A percentile compares a stretch with the other conserved stretches of the same genome.
Evolutionary conservation across 2,329 filamentous ascomycete genomes (phyloP).

Genomic region (Trichophyton schoenleinii): DNA sequence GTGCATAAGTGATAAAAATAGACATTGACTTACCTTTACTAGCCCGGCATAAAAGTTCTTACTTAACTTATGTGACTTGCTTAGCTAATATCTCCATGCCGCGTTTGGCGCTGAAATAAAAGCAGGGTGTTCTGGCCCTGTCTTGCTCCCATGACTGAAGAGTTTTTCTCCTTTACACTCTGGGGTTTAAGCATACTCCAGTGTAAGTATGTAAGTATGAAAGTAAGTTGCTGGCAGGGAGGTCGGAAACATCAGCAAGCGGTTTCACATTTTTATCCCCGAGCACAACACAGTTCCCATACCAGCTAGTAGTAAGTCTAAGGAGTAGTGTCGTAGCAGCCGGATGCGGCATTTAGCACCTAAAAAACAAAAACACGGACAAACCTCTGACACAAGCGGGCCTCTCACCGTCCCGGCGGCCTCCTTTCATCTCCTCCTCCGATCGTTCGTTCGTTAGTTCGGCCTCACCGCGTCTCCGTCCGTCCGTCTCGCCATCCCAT

Average conservation of each 20-base stretch:
- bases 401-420: neutral
- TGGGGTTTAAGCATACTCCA: too few relatives aligned
- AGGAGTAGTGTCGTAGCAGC: neutral
- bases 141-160: too few relatives aligned
- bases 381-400: neutral
- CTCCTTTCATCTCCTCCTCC: neutral
- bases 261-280: too few relatives aligned
- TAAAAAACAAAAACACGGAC: neutral
- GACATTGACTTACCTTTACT: neutral
- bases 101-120: neutral
- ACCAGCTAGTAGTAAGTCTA: too few relatives aligned
- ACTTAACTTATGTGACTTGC: neutral
- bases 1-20: neutral
- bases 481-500: neutral
- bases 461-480: neutral
- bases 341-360: neutral
- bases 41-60: neutral
- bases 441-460: neutral
- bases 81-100: neutral
- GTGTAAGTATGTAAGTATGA: too few relatives aligned
- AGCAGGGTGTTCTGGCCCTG: too few relatives aligned
- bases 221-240: too few relatives aligned
- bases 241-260: too few relatives aligned
- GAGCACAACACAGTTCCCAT: too few relatives aligned
- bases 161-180: too few relatives aligned